Base-by-base conservation (phyloP, 768 basidiomycete species). In the Trametopsis cervina region DNA sequence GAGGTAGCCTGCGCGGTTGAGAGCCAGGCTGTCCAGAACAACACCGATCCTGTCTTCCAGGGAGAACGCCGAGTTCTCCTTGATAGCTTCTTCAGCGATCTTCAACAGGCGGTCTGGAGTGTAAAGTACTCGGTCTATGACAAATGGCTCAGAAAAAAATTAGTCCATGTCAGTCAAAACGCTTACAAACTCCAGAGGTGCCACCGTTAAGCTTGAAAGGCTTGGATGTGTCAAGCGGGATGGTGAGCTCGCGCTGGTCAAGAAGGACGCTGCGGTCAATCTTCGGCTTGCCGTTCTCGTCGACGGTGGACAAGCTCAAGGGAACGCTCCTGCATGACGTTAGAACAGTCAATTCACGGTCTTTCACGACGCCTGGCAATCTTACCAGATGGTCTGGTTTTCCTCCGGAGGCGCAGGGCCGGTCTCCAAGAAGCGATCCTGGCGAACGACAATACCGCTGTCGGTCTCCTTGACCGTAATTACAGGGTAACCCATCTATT, bases 191-290 rank as follows among this genome's bases (percentile, higher is more conserved):
- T 50, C 94, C 92, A 43, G 78, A 77, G 0, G 91, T 93, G 36
- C 84, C 84, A 2, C 85, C 85, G 61, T 98, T 98, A 52, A 98
- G 69, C 68, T 98, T 98, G 75, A 84, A 98, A 4, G 80, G 71
- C 60, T 76, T 80, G 63, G 66, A 78, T 11, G 81, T 87, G 63
- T 90, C 83, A n/a, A 97, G 56, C 17, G 76, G 63, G 55, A 93
- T 76, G 17, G 69, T 72, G 33, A 73, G 75, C 63, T 91, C 83
- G 29, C 90, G 78, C 40, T 79, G 74, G 51, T 74, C 67, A 24
- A 99, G 74, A 43, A 96, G 62, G 12, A 76, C 71, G 27, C 73
- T 68, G 46, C 74, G 80, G 61, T 93, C 77, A 41, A 89, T 62
- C 11, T 62, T 61, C 4, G 72, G 59, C 57, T 82, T 78, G 37